phyloP scores from a whole-genome alignment of 2,329 filamentous ascomycete species.

The Sarocladium brachiariae region DNA sequence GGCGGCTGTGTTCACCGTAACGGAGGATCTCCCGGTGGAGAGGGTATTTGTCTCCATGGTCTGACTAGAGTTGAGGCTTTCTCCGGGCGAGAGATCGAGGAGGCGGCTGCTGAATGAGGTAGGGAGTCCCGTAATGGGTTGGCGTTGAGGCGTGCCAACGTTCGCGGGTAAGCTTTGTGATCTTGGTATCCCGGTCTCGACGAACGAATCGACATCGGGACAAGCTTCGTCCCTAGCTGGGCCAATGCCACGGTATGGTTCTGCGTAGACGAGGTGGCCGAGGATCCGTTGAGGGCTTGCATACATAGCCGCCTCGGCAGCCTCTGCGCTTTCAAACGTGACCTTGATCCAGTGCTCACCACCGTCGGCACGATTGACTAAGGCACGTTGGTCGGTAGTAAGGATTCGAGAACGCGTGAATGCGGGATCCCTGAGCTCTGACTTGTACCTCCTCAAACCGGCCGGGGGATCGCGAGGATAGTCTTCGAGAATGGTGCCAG shows the following conservation, averaged over 20 bases:
- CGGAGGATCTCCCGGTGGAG: slow-evolving; percentile 35
- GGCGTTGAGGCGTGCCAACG: slow-evolving; percentile 20
- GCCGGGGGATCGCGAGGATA: slow-evolving; percentile 80
- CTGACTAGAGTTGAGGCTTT: slow-evolving; percentile 44
- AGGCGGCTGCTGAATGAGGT: slow-evolving; percentile 31
- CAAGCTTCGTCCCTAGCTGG: slow-evolving; percentile 59
- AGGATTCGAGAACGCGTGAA: slow-evolving; percentile 59
- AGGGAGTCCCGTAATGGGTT: slow-evolving; percentile 23
- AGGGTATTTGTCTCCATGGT: slow-evolving; percentile 53
- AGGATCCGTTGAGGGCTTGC: slow-evolving; percentile 66
- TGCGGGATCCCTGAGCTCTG: slow-evolving; percentile 66
- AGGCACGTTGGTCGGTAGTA: slow-evolving; percentile 64
- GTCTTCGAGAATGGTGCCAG: slow-evolving; percentile 84
- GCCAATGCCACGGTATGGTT: slow-evolving; percentile 59
- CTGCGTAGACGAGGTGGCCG: slow-evolving; percentile 64
- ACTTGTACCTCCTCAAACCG: slow-evolving; percentile 62
- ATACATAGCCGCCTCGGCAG: slow-evolving; percentile 62
- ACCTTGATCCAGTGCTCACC: slow-evolving; percentile 91
- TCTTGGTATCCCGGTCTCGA: slow-evolving; percentile 22
- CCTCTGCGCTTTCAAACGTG: slow-evolving; percentile 68
- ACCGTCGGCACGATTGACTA: slow-evolving; percentile 75
- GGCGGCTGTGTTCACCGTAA: slow-evolving; percentile 17
- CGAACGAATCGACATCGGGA: slow-evolving; percentile 39
- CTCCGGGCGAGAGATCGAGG: slow-evolving; percentile 34
- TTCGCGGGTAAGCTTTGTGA: slow-evolving; percentile 30